Evolutionary conservation across 2,329 filamentous ascomycete species (phyloP), one percentile per base, ranked within the genome.

Genomic region (Fusarium sp.): DNA sequence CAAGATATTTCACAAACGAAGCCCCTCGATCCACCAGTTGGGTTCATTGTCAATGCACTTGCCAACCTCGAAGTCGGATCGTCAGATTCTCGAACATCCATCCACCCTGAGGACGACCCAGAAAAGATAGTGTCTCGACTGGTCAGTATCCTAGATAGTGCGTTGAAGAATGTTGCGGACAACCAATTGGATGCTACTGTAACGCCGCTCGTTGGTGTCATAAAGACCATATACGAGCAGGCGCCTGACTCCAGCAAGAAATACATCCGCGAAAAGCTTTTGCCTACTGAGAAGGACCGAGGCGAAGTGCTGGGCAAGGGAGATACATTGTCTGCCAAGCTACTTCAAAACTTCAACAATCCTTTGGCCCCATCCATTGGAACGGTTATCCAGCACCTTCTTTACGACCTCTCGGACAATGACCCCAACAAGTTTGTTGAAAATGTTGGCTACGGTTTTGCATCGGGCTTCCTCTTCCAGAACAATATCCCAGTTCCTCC

Each of bases 381-480:
- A 19, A 89, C 92, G 48, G 88, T 88, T 19, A 91, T 97, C 54
- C 92, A 92, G 0, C 86, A 90, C 30, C 84, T 99, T 25, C 87
- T 98, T 65, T 99, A 97, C 77, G 92, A 97, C 69, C 85, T 98
- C 28, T 97, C 94, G 0, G 91, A 91, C 69, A 92, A 90, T 73
- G 90, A 98, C 73, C 88, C 94, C 0, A 87, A 86, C 18, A 91
- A 85, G 30, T 96, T 98, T 75, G 92, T 98, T 1, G 86, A 92
- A 53, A 98, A 98, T 72, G 93, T 99, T 14, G 96, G 96, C 0
- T 99, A 97, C 77, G 96, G 96, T 0, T 97, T 93, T 76, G 96
- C 96, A 1, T 93, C 94, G 0, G 96, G 96, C 0, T 97, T 96
- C 77, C 83, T 99, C 18, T 91, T 94, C 81, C 91, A 92, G 67